A percentile compares a stretch with the other conserved stretches of the same genome.
These are phyloP conservation scores for Entonaema liquescens DNA, from an alignment of 495 filamentous ascomycete genomes.

Conservation along the genomic window DNA sequence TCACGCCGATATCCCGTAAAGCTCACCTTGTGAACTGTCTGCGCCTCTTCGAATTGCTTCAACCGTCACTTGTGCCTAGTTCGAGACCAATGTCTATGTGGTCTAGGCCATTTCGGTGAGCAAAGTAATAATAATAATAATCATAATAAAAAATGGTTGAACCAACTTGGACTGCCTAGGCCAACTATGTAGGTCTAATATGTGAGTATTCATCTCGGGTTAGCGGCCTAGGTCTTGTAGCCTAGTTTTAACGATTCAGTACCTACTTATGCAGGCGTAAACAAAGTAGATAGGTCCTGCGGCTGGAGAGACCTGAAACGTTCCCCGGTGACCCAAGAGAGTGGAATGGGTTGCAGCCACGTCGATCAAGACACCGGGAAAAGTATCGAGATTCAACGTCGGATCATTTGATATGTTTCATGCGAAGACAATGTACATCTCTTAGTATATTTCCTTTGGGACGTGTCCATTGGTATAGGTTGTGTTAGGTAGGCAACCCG, in stretches of 20 bases:
- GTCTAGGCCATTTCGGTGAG: slow-evolving; percentile 3
- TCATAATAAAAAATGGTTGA: neutral
- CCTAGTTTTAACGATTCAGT: neutral
- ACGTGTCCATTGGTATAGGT: slow-evolving; percentile 1
- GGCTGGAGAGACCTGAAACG: neutral
- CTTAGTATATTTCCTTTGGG: neutral
- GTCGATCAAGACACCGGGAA: slow-evolving; percentile 30
- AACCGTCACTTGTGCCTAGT: slow-evolving; percentile 11
- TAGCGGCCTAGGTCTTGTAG: neutral
- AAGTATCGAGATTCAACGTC: slow-evolving; percentile 34
- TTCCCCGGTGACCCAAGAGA: slow-evolving; percentile 27
- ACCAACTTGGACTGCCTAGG: neutral
- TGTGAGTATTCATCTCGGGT: neutral
- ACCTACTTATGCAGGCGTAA: neutral
- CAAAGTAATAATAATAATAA: neutral
- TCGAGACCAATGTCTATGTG: slow-evolving; percentile 2
- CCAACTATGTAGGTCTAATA: neutral
- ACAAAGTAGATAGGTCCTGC: neutral
- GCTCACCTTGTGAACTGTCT: slow-evolving; percentile 17
- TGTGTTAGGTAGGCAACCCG: neutral
- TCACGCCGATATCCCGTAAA: slow-evolving; percentile 9
- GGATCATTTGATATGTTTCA: slow-evolving; percentile 6
- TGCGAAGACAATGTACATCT: neutral
- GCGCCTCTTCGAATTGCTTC: slow-evolving; percentile 33
- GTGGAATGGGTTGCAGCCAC: slow-evolving; percentile 43